These are phyloP conservation scores for Trichosporon sp. DNA, from an alignment of 1,284 basidiomycete genomes.

Conservation along the genomic window DNA sequence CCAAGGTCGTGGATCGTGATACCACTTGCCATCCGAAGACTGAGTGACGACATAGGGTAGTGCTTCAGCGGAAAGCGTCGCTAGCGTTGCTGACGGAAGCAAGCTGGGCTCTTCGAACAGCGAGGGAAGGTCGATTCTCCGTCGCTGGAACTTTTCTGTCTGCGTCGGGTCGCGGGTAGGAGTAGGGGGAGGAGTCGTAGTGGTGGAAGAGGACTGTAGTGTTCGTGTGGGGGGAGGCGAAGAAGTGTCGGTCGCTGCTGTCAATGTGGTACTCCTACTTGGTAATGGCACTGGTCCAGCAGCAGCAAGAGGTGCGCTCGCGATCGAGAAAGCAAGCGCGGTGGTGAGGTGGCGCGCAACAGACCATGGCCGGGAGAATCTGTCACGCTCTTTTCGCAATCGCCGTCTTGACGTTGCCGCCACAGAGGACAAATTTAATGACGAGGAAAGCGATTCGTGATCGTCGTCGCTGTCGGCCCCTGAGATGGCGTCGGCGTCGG, in stretches of 20 bases:
- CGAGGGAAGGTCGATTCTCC: background rate
- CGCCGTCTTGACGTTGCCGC: background rate
- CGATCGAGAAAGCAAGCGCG: conserved; percentile 2
- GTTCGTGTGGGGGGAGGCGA: background rate
- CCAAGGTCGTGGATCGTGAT: conserved; percentile 30
- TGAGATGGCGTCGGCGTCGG: background rate
- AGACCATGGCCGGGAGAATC: background rate
- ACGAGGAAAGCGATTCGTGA: background rate
- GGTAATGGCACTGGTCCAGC: background rate
- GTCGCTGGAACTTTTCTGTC: background rate
- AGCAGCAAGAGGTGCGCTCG: background rate
- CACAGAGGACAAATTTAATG: background rate
- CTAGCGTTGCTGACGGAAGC: background rate
- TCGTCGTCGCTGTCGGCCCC: background rate
- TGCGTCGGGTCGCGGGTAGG: background rate
- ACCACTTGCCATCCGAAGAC: conserved; percentile 29
- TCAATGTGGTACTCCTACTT: background rate
- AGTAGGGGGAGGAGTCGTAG: background rate
- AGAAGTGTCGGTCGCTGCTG: background rate
- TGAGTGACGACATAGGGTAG: conserved; percentile 34
- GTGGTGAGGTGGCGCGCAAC: background rate
- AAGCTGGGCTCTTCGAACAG: background rate
- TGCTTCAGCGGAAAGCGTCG: conserved; percentile 20
- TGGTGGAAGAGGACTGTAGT: background rate
- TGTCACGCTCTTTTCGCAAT: background rate